phyloP scores from a whole-genome alignment of 2,329 filamentous ascomycete species.

The Lachnellula cervina region DNA sequence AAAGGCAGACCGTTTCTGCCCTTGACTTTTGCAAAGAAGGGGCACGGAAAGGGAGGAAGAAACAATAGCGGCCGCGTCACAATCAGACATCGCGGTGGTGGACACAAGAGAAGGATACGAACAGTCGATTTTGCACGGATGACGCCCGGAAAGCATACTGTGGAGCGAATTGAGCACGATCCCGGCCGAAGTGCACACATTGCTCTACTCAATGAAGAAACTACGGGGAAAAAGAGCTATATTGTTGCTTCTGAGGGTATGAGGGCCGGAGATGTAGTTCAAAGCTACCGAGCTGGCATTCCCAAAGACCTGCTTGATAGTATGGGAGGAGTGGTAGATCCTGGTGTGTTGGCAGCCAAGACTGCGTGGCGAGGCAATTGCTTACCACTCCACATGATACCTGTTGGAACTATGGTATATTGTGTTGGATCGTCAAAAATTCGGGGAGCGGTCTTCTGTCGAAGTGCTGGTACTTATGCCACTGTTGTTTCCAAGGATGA shows the following conservation, averaged over 20 bases:
- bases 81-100: conserved; percentile 87
- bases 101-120: conserved; percentile 84
- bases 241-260: conserved; percentile 94
- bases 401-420: conserved; percentile 87
- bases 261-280: conserved; percentile 82
- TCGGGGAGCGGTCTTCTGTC: conserved; percentile 81
- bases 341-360: conserved; percentile 90
- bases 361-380: conserved; percentile 95
- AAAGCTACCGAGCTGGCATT: conserved; percentile 88
- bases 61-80: conserved; percentile 85
- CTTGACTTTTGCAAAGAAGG: conserved; percentile 88
- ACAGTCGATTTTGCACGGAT: conserved; percentile 83
- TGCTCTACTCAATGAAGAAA: conserved; percentile 72
- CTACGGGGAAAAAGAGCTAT: conserved; percentile 75
- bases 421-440: conserved; percentile 76
- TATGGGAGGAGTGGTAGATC: conserved; percentile 91
- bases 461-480: conserved; percentile 89
- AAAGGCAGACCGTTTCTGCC: conserved; percentile 80
- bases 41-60: conserved; percentile 85
- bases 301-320: conserved; percentile 79
- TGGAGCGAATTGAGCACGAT: conserved; percentile 95
- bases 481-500: conserved; percentile 87
- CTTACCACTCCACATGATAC: conserved; percentile 90
- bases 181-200: conserved; percentile 91
- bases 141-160: conserved; percentile 74